Base-by-base conservation (phyloP, 108 stramenopile species). In the Discostella pseudostelligera region DNA sequence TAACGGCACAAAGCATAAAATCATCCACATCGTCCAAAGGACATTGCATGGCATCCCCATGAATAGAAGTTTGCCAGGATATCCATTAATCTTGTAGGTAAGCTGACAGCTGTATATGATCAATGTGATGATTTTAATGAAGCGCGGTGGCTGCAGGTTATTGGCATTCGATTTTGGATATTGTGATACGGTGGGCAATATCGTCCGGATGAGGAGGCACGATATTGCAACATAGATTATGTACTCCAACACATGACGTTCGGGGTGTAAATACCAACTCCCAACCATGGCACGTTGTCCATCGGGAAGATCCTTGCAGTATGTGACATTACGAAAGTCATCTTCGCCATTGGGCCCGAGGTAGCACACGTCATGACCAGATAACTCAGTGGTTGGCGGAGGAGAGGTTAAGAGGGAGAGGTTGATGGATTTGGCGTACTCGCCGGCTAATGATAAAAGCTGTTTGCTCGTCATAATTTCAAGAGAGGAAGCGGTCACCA, bases 31-130 rank as follows among this genome's bases (percentile, higher is more conserved):
- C 1, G 69, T 75, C 78, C 78, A 79, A 9, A 75, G 28, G 8
- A 73, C 71, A 50, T 79, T 79, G 22, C 78, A 79, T 4, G 78
- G 78, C 78, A 79, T 79, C 1, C 26, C 55, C 69, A 79, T 74
- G 24, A 79, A 48, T 0, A 75, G 50, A 0, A 79, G 42, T 43
- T 79, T 79, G 20, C 78, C 78, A 12, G 74, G 74, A 45, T 79
- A 79, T 13, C 78, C 78, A 60, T 49, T 54, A 8, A 59, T 16
- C 64, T 79, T 79, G 78, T 79, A 79, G 26, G 45, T 35, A 13
- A 79, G 56, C 50, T 75, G 73, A 20, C 68, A 39, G 0, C 45
- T 39, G 62, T 53, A 75, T 3, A 49, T 65, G 58, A 73, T 16
- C 21, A 51, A 46, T 32, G 71, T 79, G 29, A 43, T 56, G 14